Base-by-base conservation (phyloP, 2,329 filamentous ascomycete species). In the Fusarium sulawesiense region DNA sequence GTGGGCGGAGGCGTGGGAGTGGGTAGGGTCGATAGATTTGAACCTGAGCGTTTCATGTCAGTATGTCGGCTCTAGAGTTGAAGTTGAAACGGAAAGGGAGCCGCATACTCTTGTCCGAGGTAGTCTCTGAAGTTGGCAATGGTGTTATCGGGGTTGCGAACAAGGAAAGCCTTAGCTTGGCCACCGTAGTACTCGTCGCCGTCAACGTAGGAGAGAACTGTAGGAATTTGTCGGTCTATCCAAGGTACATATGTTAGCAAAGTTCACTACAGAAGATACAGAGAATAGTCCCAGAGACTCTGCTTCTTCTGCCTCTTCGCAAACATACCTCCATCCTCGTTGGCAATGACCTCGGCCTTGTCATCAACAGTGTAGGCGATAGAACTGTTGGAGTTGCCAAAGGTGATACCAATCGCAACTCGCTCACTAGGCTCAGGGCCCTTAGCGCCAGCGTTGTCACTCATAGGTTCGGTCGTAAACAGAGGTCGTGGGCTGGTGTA, bases 351-450 rank as follows among this genome's bases (percentile, higher is more conserved):
- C 81, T 98, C 93, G 71, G 94, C 91, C 86, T 97, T 97, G 82
- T 97, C 95, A 78, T 98, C 95, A 68, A 91, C 88, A 48, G 94
- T 97, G 80, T 91, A 94, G 76, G 95, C 95, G 83, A 99, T 98
- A 66, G 94, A 98, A 85, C 93, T 97, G 90, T 97, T 97, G 68
- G 94, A 94, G 86, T 98, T 99, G 83, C 96, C 96, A 86, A 98
- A 98, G 74, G 94, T 92, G 79, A 99, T 94, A 80, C 96, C 96
- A 83, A 99, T 98, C 79, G 92, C 93, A 77, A 87, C 85, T 76
- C 89, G 86, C 75, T 90, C 85, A 74, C 82, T 83, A 54, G 88
- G 88, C 81, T 85, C 82, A 66, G 82, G 79, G 77, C 80, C 83
- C 77, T 81, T 80, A 63, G 77, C 77, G 63, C 78, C 79, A 71